Base-by-base conservation (phyloP, 1,284 basidiomycete genomes). In the Austroboletus niveus region DNA sequence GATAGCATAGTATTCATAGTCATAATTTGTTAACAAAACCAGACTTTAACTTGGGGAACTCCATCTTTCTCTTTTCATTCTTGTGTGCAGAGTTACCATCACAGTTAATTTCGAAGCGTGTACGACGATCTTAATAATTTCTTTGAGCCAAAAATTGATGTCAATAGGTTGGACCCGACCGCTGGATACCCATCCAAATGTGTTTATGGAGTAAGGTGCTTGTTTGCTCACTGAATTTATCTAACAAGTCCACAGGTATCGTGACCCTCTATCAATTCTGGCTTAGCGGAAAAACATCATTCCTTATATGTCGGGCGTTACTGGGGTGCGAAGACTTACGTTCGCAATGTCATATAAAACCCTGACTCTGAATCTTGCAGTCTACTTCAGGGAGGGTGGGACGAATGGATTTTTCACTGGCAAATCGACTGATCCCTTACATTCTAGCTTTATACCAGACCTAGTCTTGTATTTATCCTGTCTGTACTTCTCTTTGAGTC, bases 1-100 rank as follows among this genome's bases (percentile, higher is more conserved):
- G 22, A 24, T 2, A 24, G 22, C 22, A 24, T 24, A 2, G 22
- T 24, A 5, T 1, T 24, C 22, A 24, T 24, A 24, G 22, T 24
- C 22, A 24, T 24, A 2, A n/a, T n/a, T n/a, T 24, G 22, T 24
- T 24, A 1, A 24, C 5, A 88, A 34, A 1, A 30, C 35, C 39
- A 77, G 81, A 87, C 58, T 86, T 76, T 64, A 87, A 89, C 65
- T 64, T 80, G 35, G 87, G 84, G 12, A 87, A 85, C 57, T 80
- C 73, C 0, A 51, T 85, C 3, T 81, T 78, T 57, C 74, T 79
- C 46, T 54, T 86, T 1, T 69, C 79, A 34, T 87, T 88, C 67
- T 68, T 88, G 36, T 70, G 65, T 35, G 82, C 82, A 5, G 84
- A 86, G 60, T 66, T 88, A 27, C 86, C 87, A n/a, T 87, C 85